These are phyloP conservation scores for Vanderwaltozyma yarrowii DNA, from an alignment of 805 yeast genomes.

Conservation along the genomic window DNA sequence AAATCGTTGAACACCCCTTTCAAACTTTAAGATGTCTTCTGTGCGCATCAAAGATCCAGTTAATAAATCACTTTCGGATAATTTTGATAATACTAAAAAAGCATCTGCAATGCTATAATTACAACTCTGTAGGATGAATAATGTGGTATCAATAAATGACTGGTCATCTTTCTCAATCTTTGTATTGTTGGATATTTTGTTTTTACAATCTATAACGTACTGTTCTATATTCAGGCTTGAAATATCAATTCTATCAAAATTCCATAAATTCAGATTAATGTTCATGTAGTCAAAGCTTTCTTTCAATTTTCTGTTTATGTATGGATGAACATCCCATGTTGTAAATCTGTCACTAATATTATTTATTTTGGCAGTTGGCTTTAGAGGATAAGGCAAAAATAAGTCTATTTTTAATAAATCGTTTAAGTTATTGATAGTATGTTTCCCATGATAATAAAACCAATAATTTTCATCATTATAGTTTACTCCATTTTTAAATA, in stretches of 20 bases:
- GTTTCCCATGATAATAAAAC: constrained; percentile 24
- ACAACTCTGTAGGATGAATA: constrained; percentile 42
- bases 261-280: too few species aligned
- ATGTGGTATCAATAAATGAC: constrained; percentile 62
- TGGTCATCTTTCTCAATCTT: constrained; percentile 41
- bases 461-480: constrained; percentile 14
- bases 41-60: constrained; percentile 66
- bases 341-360: not conserved
- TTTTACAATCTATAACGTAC: not conserved
- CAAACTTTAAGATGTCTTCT: constrained; percentile 59
- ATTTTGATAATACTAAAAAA: constrained; percentile 30
- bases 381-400: constrained; percentile 20
- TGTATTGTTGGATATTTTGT: constrained; percentile 41
- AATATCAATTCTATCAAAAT: not conserved
- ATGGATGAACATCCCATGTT: constrained; percentile 1
- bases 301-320: not conserved
- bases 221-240: too few species aligned
- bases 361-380: not conserved
- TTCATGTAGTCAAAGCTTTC: too few species aligned
- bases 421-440: constrained; percentile 12
- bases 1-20: constrained; percentile 55
- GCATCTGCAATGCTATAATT: constrained; percentile 46
- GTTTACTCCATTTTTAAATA: constrained; percentile 4
- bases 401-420: constrained; percentile 12
- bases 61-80: constrained; percentile 45